Evolutionary conservation across 2,329 filamentous ascomycete species (phyloP).

Genomic region (Diatrype stigma): DNA sequence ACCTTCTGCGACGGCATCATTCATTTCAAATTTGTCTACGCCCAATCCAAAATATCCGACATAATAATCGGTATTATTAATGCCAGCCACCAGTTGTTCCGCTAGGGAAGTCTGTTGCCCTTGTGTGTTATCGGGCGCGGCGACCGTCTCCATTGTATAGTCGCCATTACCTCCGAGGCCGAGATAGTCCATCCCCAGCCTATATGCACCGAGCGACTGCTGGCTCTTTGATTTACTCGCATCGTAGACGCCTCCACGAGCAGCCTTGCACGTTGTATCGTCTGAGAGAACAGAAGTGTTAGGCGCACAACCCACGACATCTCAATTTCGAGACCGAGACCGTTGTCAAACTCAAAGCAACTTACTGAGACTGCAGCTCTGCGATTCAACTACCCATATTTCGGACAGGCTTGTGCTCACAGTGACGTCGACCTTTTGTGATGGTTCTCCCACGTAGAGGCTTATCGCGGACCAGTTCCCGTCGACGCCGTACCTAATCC

Average conservation of each 20-base stretch:
- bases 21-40: slow-evolving; percentile 50
- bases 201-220: slow-evolving; percentile 55
- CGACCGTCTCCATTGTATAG: slow-evolving; percentile 55
- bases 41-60: slow-evolving; percentile 55
- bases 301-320: slow-evolving; percentile 3
- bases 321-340: no score
- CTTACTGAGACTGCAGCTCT: slow-evolving; percentile 51
- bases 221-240: slow-evolving; percentile 52
- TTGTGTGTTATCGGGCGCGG: slow-evolving; percentile 34
- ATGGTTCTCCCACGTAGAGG: slow-evolving; percentile 45
- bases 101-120: slow-evolving; percentile 37
- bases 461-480: slow-evolving; percentile 69
- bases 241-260: slow-evolving; percentile 58
- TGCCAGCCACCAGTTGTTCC: slow-evolving; percentile 43
- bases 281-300: slow-evolving; percentile 11
- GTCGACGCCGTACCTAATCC: slow-evolving; percentile 39
- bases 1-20: slow-evolving; percentile 43
- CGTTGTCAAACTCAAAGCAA: slow-evolving; percentile 6
- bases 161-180: slow-evolving; percentile 57
- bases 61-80: slow-evolving; percentile 54
- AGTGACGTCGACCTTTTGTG: slow-evolving; percentile 50
- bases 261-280: slow-evolving; percentile 48
- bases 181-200: slow-evolving; percentile 56
- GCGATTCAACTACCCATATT: slow-evolving; percentile 62
- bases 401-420: slow-evolving; percentile 68